These are phyloP conservation scores for Rhodotorula diobovata DNA, from an alignment of 768 basidiomycete genomes.

Conservation along the genomic window DNA sequence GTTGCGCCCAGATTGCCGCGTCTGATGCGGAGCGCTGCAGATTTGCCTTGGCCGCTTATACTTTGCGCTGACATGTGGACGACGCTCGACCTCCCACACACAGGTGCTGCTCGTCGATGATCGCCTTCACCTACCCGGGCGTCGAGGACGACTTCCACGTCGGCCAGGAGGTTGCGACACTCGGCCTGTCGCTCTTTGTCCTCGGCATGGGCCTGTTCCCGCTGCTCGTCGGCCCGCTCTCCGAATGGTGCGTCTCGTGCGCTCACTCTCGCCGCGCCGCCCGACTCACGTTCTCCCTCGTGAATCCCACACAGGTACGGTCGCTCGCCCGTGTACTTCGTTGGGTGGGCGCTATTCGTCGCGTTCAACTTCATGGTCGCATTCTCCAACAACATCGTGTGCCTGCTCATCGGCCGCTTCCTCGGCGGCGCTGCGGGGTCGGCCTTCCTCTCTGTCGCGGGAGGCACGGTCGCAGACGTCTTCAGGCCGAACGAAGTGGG, in stretches of 20 bases:
- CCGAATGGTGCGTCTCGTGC: slow-evolving; percentile 54
- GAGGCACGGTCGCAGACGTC: slow-evolving; percentile 58
- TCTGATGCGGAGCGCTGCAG: too few species aligned
- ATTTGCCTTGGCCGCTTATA: too few species aligned
- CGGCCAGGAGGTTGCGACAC: slow-evolving; percentile 54
- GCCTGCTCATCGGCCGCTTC: slow-evolving; percentile 62
- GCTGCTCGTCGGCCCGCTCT: slow-evolving; percentile 48
- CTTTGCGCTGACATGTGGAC: too few species aligned
- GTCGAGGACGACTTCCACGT: slow-evolving; percentile 57
- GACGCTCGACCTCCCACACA: not conserved
- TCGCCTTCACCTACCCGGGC: slow-evolving; percentile 22
- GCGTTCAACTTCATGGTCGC: slow-evolving; percentile 52
- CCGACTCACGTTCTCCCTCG: too few species aligned
- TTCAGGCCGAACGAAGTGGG: slow-evolving; percentile 45
- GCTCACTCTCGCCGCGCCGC: slow-evolving; percentile 2
- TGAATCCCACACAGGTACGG: slow-evolving; percentile 11
- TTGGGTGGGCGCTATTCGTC: slow-evolving; percentile 33
- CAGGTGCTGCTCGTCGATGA: slow-evolving; percentile 25
- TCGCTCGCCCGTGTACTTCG: slow-evolving; percentile 27
- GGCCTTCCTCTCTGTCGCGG: slow-evolving; percentile 61
- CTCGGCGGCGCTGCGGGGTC: slow-evolving; percentile 57
- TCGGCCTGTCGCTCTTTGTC: slow-evolving; percentile 35
- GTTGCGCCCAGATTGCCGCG: too few species aligned
- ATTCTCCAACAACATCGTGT: slow-evolving; percentile 60
- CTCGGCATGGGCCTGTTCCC: slow-evolving; percentile 33